Percentiles rank a stretch among this genome's conserved stretches.
Conservation (phyloP, 768 basidiomycete genomes). For the Lenzites betulinus region DNA sequence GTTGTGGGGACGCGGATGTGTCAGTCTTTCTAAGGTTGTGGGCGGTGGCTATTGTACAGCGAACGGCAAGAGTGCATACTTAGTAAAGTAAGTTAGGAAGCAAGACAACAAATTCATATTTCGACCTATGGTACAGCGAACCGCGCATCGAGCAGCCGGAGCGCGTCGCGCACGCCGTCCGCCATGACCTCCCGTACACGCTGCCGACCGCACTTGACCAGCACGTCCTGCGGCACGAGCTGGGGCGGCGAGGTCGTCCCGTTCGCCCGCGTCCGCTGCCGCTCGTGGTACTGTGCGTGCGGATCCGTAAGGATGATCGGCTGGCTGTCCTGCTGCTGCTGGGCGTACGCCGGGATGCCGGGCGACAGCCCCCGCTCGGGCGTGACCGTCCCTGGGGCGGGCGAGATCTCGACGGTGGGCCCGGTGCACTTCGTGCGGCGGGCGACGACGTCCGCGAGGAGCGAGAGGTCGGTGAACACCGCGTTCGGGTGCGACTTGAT, state of each 20-base stretch:
- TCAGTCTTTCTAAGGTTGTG: neutral
- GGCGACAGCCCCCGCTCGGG: slow-evolving; percentile 50
- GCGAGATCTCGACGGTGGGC: slow-evolving; percentile 62
- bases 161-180: slow-evolving; percentile 73
- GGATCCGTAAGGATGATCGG: slow-evolving; percentile 55
- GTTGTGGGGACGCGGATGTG: neutral
- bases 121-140: slow-evolving; percentile 26
- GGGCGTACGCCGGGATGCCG: slow-evolving; percentile 6
- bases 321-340: slow-evolving; percentile 30
- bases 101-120: slow-evolving; percentile 10
- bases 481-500: slow-evolving; percentile 89
- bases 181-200: slow-evolving; percentile 66
- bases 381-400: slow-evolving; percentile 49
- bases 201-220: slow-evolving; percentile 62
- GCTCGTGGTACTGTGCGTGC: slow-evolving; percentile 52
- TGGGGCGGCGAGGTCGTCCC: slow-evolving; percentile 46
- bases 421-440: slow-evolving; percentile 79
- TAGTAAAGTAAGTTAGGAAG: slow-evolving; percentile 19
- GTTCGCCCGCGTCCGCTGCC: slow-evolving; percentile 36
- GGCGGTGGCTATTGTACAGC: slow-evolving; percentile 9
- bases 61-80: neutral
- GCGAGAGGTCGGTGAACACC: slow-evolving; percentile 76
- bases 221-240: slow-evolving; percentile 61
- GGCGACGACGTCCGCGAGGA: slow-evolving; percentile 88
- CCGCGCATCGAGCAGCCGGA: slow-evolving; percentile 66